phyloP scores from a whole-genome alignment of 176 grass and related monocot genomes.

The Carex parvula region DNA sequence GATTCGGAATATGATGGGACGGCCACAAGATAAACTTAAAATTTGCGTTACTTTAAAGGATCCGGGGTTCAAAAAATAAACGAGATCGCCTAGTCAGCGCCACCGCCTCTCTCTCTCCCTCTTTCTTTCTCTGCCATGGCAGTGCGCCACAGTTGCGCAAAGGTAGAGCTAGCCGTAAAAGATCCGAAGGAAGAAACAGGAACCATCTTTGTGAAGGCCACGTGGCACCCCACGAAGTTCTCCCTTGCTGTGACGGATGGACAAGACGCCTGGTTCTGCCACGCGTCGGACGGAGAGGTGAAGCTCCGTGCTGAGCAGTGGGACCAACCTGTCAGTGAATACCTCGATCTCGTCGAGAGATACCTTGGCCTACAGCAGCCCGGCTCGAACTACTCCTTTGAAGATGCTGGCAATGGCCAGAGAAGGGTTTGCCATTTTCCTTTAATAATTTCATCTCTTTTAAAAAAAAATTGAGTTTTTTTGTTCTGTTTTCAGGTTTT shows the following conservation, averaged over 20 bases:
- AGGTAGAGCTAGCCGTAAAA: constrained; percentile 59
- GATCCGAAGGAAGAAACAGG: constrained; percentile 41
- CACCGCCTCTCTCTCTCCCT: background rate
- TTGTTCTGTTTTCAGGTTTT: background rate
- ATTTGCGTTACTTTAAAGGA: too few relatives aligned
- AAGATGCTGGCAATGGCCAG: constrained; percentile 64
- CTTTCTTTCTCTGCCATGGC: constrained; percentile 28
- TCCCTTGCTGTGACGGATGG: constrained; percentile 78
- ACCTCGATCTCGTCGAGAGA: constrained; percentile 58
- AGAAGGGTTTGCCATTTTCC: constrained; percentile 45
- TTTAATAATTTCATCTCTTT: background rate
- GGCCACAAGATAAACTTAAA: too few relatives aligned
- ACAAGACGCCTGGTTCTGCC: constrained; percentile 61
- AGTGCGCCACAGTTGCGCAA: constrained; percentile 73
- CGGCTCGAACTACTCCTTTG: constrained; percentile 63
- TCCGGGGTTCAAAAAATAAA: background rate
- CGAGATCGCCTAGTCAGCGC: background rate
- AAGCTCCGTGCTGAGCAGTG: constrained; percentile 84
- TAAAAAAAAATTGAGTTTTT: background rate
- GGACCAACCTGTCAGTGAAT: constrained; percentile 75
- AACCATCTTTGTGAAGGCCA: constrained; percentile 58
- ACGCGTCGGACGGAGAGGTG: constrained; percentile 79
- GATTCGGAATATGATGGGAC: too few relatives aligned
- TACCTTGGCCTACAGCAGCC: constrained; percentile 77
- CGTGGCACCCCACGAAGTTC: constrained; percentile 70